Percentiles rank a stretch among this genome's conserved stretches.
Conservation (phyloP, 768 basidiomycete genomes). For the Phanerodontia chrysosporium region DNA sequence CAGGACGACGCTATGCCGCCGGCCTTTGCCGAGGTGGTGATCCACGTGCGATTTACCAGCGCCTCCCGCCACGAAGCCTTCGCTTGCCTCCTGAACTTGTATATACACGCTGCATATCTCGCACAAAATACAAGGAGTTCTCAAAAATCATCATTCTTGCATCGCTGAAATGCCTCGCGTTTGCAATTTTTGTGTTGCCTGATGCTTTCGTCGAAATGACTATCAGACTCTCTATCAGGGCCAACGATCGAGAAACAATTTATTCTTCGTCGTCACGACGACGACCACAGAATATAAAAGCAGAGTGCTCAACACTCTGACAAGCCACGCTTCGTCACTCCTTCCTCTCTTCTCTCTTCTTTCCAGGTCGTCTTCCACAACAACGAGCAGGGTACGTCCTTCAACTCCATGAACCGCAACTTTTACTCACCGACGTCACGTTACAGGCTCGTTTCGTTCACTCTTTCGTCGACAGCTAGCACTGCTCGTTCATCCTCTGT, state of each 20-base stretch:
- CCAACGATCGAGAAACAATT: neutral
- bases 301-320: neutral
- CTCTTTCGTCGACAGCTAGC: constrained; percentile 16
- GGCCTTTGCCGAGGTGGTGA: neutral
- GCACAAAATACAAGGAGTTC: too few species aligned
- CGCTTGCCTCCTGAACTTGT: neutral
- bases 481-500: constrained; percentile 1
- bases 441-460: constrained; percentile 26
- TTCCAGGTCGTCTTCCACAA: constrained; percentile 34
- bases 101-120: too few species aligned
- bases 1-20: neutral
- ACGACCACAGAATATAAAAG: constrained; percentile 3
- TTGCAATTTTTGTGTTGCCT: neutral
- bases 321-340: constrained; percentile 2
- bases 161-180: neutral
- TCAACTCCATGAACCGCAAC: neutral
- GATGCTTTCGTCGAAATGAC: neutral
- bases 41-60: neutral
- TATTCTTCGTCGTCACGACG: constrained; percentile 6
- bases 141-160: neutral
- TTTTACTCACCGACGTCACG: constrained; percentile 13
- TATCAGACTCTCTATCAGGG: constrained; percentile 1
- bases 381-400: constrained; percentile 44
- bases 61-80: neutral
- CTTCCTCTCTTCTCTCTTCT: constrained; percentile 19